These are phyloP conservation scores for Colletotrichum paranaense DNA, from an alignment of 2,329 filamentous ascomycete genomes.

Conservation along the genomic window DNA sequence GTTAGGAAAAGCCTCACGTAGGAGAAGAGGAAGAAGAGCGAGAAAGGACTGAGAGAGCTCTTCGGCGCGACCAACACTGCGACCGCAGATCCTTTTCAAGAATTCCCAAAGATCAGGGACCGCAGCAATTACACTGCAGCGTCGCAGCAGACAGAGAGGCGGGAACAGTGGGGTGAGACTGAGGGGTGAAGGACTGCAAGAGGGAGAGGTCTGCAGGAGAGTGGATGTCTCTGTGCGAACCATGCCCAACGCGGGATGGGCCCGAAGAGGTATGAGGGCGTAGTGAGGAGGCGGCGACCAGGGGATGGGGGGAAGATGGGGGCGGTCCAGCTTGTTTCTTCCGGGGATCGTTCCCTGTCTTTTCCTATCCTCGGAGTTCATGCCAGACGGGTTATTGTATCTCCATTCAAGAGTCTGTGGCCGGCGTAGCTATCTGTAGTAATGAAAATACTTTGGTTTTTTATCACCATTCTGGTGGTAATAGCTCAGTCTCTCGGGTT, in stretches of 20 bases:
- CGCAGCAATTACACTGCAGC: constrained; percentile 21
- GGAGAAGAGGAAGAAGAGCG: background rate
- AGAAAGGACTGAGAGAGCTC: background rate
- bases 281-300: constrained; percentile 2
- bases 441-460: background rate
- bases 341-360: background rate
- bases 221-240: constrained; percentile 15
- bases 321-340: background rate
- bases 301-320: constrained; percentile 1
- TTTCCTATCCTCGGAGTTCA: background rate
- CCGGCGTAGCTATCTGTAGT: background rate
- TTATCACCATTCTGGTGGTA: too few species aligned
- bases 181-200: background rate
- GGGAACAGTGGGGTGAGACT: constrained; percentile 10
- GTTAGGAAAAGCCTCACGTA: background rate
- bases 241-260: constrained; percentile 1
- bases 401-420: background rate
- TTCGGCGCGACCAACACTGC: background rate
- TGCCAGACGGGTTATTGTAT: background rate
- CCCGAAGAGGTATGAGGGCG: background rate
- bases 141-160: constrained; percentile 12
- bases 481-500: too few species aligned
- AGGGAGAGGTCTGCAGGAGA: constrained; percentile 22
- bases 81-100: constrained; percentile 30
- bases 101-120: constrained; percentile 33